Evolutionary conservation across 176 grass and related monocot species (phyloP).

Genomic region (Alloteropsis semialata): DNA sequence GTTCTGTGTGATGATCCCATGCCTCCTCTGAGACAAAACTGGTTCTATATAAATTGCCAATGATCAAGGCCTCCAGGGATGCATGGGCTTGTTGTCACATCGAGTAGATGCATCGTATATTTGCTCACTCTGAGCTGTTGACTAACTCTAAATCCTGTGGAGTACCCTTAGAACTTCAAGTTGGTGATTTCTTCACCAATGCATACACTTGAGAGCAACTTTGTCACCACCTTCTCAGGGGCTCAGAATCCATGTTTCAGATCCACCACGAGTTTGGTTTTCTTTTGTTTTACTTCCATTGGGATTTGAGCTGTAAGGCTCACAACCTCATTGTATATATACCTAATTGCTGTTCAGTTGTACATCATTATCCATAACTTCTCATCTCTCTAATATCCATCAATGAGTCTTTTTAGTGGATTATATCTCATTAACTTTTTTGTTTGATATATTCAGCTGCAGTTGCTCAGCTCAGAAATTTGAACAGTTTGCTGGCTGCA

Average conservation of each 20-base stretch:
- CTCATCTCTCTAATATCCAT: background rate
- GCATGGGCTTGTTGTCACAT: background rate
- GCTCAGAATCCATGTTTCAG: background rate
- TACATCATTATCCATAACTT: background rate
- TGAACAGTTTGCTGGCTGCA: constrained; percentile 57
- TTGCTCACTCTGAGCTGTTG: background rate
- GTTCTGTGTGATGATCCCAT: too few relatives aligned
- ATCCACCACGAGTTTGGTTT: background rate
- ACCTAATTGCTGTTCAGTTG: background rate
- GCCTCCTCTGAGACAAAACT: too few relatives aligned
- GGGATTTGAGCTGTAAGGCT: background rate
- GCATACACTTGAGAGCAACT: background rate
- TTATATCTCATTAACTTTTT: constrained; percentile 29
- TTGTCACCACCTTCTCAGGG: background rate
- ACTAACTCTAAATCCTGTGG: background rate
- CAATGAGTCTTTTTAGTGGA: background rate
- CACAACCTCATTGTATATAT: background rate
- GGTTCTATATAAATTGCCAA: too few relatives aligned
- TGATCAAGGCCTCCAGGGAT: background rate
- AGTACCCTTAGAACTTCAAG: background rate
- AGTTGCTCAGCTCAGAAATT: constrained; percentile 69
- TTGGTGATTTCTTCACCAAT: background rate
- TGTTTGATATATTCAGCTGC: constrained; percentile 67
- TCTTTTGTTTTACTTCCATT: background rate
- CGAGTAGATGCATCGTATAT: background rate